Evolutionary conservation across 805 yeast species (phyloP), one percentile per base, ranked within the genome.

Genomic region (Pichia ethanolica): DNA sequence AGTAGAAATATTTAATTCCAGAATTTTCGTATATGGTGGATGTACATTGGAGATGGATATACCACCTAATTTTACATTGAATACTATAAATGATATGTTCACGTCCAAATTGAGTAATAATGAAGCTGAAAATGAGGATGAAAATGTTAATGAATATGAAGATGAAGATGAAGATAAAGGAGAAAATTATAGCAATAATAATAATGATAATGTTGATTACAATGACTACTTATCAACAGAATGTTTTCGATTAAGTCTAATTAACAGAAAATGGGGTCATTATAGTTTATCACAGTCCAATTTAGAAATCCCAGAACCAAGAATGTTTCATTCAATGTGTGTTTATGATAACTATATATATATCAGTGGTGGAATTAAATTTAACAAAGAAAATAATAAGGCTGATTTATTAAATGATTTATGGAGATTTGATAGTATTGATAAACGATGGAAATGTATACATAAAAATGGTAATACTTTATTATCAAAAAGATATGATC

Each of bases 21-120:
- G 80, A 45, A 70, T 85, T 1, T 74, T 81, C 33, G 81, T 79
- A 0, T 78, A 71, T 60, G 91, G 90, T n/a, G 93, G 93, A 0
- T 65, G 82, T 14, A 75, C 81, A 0, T 63, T 81, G 9, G 85
- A 83, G 1, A 58, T 85, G 14, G 76, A 77, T 43, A 58, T 82
- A 37, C 56, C 65, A 4, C 58, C 68, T 2, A 45, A 49, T 3
- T 66, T 73, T 30, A 67, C 75, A 11, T 61, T 74, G 20, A 59
- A 61, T 3, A 72, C 70, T 32, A 61, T 82, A 34, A 60, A 67
- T 44, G 51, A 58, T 13, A 68, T 67, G n/a, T 71, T 79, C 54
- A 63, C 51, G 27, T 33, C 38, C 39, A 50, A 53, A 39, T n/a
- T 39, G 9, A 47, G 42, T 13, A 28, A 34, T 28, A 30, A 30